Base-by-base conservation (phyloP, 1,139 yeast genomes). In the Fermentozyma sake region DNA sequence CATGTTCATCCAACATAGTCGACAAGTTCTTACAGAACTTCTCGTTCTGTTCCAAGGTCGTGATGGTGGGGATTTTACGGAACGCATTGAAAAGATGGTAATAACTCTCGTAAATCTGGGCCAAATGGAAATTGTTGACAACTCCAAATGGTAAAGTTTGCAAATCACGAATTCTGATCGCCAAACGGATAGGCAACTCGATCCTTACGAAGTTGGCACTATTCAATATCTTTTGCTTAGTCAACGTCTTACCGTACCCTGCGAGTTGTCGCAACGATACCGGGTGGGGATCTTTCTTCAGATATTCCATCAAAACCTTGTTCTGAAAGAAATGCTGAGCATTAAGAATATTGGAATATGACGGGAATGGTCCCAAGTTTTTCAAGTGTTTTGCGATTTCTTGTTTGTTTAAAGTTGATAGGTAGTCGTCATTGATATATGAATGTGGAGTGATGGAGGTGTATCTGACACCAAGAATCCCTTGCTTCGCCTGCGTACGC, bases 321-420 rank as follows among this genome's bases (percentile, higher is more conserved):
- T 87, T 87, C 46, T 89, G 96, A 51, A 83, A 87, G 52, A 83
- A 91, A 50, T 89, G 97, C 46, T 78, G 86, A 7, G 73, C 72
- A 33, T 70, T 74, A 23, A 73, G 42, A 25, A 68, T 65, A 34
- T 50, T 59, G 30, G 71, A 63, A 34, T 63, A 62, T 4, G 62
- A 48, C 4, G 73, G 72, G 37, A 56, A 67, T 3, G 72, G 70
- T 3, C 71, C 70, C 22, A 67, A 44, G 32, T 65, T 59, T 26
- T 52, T 41, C 29, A 66, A 44, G 31, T 62, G 64, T 27, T 58
- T 49, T 6, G 70, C 68, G n/a, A 66, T 59, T 28, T 62, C 61
- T 33, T 59, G 55, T 27, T 58, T 54, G 36, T 57, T 55, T 18
- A 57, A 44, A 2, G 42, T 31, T n/a, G 48, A 41, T 13, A 50